A percentile compares a stretch with the other conserved stretches of the same genome.
phyloP scores from a whole-genome alignment of 1,284 basidiomycete species.

The Grifola frondosa region DNA sequence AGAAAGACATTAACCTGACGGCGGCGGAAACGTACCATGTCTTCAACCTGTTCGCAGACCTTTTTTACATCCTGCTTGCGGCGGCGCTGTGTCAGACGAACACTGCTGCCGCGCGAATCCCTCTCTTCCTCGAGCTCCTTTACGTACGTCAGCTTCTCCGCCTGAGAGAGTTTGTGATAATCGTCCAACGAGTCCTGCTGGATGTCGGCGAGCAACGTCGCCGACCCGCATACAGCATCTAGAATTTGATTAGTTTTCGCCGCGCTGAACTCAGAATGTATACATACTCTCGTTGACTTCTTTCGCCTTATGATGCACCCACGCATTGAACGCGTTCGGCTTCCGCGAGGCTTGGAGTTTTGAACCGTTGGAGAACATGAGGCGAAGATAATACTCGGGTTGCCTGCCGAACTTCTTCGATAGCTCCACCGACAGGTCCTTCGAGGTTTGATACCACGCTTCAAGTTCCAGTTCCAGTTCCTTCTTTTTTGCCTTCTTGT shows the following conservation, averaged over 20 bases:
- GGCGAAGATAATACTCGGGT: neutral
- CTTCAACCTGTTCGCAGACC: neutral
- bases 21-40: neutral
- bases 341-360: neutral
- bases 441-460: too few species aligned
- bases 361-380: neutral
- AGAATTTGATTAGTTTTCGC: neutral
- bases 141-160: neutral
- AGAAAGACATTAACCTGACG: neutral
- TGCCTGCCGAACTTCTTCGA: neutral
- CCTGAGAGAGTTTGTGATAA: neutral
- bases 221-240: neutral
- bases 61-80: conserved; percentile 1
- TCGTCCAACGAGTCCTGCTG: neutral
- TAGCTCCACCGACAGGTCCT: neutral
- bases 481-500: too few species aligned
- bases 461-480: too few species aligned
- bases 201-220: neutral
- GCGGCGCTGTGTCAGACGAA: neutral
- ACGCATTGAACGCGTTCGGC: conserved; percentile 4
- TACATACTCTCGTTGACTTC: neutral
- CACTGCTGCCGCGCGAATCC: neutral
- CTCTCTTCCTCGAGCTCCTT: neutral
- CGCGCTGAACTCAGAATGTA: too few species aligned
- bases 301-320: conserved; percentile 1